phyloP scores from a whole-genome alignment of 768 basidiomycete genomes.

The Kwoniella mangroviensis region DNA sequence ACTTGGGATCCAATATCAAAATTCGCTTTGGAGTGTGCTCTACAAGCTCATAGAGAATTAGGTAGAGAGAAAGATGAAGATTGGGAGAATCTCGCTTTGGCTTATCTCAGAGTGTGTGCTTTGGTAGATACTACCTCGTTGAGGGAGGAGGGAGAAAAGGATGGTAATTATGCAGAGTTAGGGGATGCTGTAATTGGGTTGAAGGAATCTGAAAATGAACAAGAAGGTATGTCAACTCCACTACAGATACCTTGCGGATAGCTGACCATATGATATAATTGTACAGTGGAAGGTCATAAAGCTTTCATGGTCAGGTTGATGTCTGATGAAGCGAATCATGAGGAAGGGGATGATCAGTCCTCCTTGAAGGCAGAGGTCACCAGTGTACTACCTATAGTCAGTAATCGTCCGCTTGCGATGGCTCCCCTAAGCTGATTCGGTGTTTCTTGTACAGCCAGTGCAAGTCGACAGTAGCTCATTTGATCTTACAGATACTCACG shows the following conservation, averaged over 20 bases:
- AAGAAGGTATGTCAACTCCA: constrained; percentile 41
- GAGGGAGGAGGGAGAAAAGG: constrained; percentile 7
- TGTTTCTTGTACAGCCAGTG: constrained; percentile 62
- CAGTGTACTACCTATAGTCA: constrained; percentile 77
- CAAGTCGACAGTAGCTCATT: constrained; percentile 60
- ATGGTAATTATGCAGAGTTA: constrained; percentile 10
- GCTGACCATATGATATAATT: not conserved
- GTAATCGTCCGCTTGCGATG: constrained; percentile 44
- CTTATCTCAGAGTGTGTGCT: constrained; percentile 70
- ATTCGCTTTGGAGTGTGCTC: constrained; percentile 74
- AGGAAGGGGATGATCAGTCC: constrained; percentile 70
- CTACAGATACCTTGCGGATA: not conserved
- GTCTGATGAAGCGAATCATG: constrained; percentile 61
- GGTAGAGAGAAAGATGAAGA: constrained; percentile 69
- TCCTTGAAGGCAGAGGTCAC: constrained; percentile 66
- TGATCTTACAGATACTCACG: constrained; percentile 4
- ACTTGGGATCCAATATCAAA: constrained; percentile 62
- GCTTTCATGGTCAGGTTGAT: constrained; percentile 56
- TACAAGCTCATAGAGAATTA: constrained; percentile 69
- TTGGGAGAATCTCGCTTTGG: constrained; percentile 77
- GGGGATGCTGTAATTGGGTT: constrained; percentile 26
- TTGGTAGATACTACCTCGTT: not conserved
- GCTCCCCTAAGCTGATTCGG: not conserved
- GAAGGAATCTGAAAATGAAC: constrained; percentile 35
- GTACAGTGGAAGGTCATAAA: constrained; percentile 26